Evolutionary conservation across 2,329 filamentous ascomycete species (phyloP), one percentile per base, ranked within the genome.

Genomic region (Emydomyces testavorans): DNA sequence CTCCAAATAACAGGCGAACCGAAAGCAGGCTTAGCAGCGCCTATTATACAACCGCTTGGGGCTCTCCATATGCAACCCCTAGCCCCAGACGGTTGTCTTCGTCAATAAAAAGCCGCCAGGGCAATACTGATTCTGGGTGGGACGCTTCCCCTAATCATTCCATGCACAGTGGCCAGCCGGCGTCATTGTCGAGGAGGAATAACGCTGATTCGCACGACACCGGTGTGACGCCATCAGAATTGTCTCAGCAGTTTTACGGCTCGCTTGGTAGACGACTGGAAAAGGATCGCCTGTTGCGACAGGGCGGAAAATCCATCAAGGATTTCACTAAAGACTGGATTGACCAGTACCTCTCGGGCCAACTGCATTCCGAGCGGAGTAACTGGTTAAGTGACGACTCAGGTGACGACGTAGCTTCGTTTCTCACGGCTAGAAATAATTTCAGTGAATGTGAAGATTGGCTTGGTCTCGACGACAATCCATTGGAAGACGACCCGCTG

Each of bases 261-360:
- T 59, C 54, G n/a, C 52, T 60, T 37, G 55, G 57, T 31, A 58
- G 56, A 34, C 41, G 40, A 15, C 42, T 52, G 24, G 41, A 50
- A 31, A 58, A 58, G 20, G 55, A 59, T 15, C 52, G 49, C 34
- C 20, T 41, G 11, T 32, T 42, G 36, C 43, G 49, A 29, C 59
- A 57, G 53, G 58, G 53, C 49, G 62, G 58, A 23, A 64, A 62
- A 41, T 63, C 66, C 1, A 66, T 67, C 49, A 62, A 63, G 53
- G 79, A 82, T 50, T 75, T 89, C 46, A 87, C 83, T 0, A 83
- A 89, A 64, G 83, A 88, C 70, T 90, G 85, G 85, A 87, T 92
- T 55, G 82, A 84, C 52, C 83, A 85, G 52, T 86, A 89, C 60
- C 80, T 85, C n/a, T 76, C 81, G n/a, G 76, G 77, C 54, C 78